Base-by-base conservation (phyloP, 768 basidiomycete genomes). In the Cystofilobasidium macerans region DNA sequence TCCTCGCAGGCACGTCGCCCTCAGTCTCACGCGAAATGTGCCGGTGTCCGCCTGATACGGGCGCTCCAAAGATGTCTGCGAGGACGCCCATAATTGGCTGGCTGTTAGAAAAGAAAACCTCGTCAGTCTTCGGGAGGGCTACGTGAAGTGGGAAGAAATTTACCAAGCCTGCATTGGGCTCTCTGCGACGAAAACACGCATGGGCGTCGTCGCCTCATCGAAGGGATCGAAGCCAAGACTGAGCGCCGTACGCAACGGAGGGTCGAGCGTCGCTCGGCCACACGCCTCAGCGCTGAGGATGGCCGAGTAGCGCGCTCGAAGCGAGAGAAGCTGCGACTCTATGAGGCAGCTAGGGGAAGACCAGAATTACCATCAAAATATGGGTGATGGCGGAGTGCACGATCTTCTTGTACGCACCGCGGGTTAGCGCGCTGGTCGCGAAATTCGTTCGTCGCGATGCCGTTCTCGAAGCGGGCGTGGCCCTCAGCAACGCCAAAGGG, bases 361-460 rank as follows among this genome's bases (percentile, higher is more conserved):
- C 14, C 35, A 58, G 35, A 5, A 2, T 42, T 11, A 36, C n/a
- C n/a, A n/a, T n/a, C 30, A 63, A 8, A 5, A 64, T 28, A 13
- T 16, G 61, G n/a, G n/a, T 14, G 57, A 16, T 20, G 12, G 32
- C 32, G 28, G 16, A 40, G 43, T 61, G 14, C 13, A 16, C 32
- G 35, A 28, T 45, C 13, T 57, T n/a, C 18, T 13, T n/a, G n/a
- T n/a, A 54, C 63, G 43, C 38, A 71, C 22, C 89, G 83, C 0
- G 89, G 89, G 77, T 91, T 91, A 16, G 89, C 89, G 35, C 89
- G 85, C 26, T 90, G 82, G 74, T 91, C 89, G 30, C 88, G 83
- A 78, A 90, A 91, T 74, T 91, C 89, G 69, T 83, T 85, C 59
- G 89, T 89, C 74, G 89, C 88, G 75, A 90, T 81, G 24, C 89